These are phyloP conservation scores for Pezicula radicicola DNA, from an alignment of 2,329 filamentous ascomycete species.

Conservation along the genomic window DNA sequence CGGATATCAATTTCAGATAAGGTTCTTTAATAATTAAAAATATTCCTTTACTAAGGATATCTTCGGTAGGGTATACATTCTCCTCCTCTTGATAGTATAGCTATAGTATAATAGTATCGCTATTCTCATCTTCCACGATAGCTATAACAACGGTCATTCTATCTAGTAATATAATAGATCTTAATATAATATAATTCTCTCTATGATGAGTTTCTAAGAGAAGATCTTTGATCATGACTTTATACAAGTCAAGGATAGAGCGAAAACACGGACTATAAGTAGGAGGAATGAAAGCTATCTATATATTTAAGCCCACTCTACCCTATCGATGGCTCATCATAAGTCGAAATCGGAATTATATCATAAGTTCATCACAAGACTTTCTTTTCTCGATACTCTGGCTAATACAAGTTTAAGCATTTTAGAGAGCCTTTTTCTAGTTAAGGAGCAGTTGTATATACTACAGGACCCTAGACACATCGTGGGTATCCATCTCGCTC, in stretches of 20 bases:
- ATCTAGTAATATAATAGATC: constrained; percentile 5
- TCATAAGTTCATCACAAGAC: neutral
- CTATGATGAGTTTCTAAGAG: constrained; percentile 38
- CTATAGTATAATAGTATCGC: constrained; percentile 30
- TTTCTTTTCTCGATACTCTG: neutral
- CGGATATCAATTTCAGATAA: constrained; percentile 39
- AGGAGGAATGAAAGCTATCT: neutral
- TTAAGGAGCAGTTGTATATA: neutral
- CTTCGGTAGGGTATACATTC: constrained; percentile 26
- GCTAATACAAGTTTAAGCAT: constrained; percentile 4
- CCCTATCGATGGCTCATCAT: neutral
- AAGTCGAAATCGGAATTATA: neutral
- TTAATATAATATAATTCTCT: constrained; percentile 30
- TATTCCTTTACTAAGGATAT: constrained; percentile 30
- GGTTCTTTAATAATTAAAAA: constrained; percentile 50
- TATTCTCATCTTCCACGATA: constrained; percentile 15
- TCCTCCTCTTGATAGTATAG: constrained; percentile 41
- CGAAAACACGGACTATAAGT: neutral
- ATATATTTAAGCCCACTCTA: neutral
- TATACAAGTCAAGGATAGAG: constrained; percentile 11
- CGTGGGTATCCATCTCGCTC: neutral
- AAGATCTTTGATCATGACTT: constrained; percentile 24
- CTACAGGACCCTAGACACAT: neutral
- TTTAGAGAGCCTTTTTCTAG: constrained; percentile 29
- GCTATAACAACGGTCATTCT: constrained; percentile 32